Evolutionary conservation across 179 eudicot species (phyloP), one percentile per base, ranked within the genome.

Genomic region (Camellia oleifera): DNA sequence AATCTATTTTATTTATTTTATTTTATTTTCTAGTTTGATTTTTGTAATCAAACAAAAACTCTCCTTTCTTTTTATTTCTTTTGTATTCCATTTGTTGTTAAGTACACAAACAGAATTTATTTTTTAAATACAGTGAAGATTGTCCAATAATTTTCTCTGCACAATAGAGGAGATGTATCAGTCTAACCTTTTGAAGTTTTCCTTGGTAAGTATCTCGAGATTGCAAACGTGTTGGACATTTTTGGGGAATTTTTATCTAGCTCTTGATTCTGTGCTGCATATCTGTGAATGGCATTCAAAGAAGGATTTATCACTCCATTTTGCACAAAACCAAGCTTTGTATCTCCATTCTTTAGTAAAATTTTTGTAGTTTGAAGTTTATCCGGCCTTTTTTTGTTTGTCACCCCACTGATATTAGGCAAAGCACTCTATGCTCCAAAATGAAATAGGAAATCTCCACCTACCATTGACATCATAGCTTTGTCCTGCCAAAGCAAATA

Each of bases 401-500:
- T 54, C 17, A 12, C 14, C 60, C 26, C 54, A 11, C 62, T 26
- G 5, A 12, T n/a, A 46, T 52, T 42, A 40, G 65, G 50, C 9
- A 18, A 32, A 63, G 42, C 63, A 73, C 65, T 73, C 11, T 53
- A 53, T 12, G 69, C 71, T 76, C 69, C 71, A 26, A 48, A 75
- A 60, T 79, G 40, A 10, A 72, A 13, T 6, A 61, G 81, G 48
- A 60, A 62, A 74, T 44, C 14, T 65, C 77, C 78, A 52, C 52
- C 52, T 9, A 4, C 63, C 3, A 50, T 9, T 23, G 14, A 15
- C 56, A 80, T 65, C 40, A 8, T 52, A 54, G 64, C 42, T 53
- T 74, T 80, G 4, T 80, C 78, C 78, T 80, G 79, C 77, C 40
- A 32, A 40, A 48, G 40, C 13, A 67, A 66, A 65, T 42, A 50